phyloP scores from a whole-genome alignment of 2,329 filamentous ascomycete species.

The Cercospora nicotianae region DNA sequence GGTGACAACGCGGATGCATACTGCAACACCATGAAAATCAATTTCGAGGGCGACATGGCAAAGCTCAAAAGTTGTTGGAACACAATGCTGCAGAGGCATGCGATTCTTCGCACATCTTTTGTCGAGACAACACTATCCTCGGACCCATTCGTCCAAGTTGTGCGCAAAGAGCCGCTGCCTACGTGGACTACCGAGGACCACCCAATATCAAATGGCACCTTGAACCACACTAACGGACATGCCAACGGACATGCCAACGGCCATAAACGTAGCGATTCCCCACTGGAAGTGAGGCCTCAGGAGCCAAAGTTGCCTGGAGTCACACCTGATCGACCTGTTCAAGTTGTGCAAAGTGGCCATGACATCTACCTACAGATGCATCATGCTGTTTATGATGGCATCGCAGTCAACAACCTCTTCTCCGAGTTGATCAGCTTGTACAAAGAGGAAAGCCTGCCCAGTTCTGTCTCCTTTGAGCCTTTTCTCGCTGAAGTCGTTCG shows the following conservation, averaged over 20 bases:
- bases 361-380: slow-evolving; percentile 60
- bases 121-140: slow-evolving; percentile 60
- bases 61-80: slow-evolving; percentile 63
- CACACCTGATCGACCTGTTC: slow-evolving; percentile 16
- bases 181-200: slow-evolving; percentile 40
- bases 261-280: neutral
- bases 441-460: slow-evolving; percentile 48
- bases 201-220: neutral
- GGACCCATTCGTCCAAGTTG: slow-evolving; percentile 70
- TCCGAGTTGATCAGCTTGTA: slow-evolving; percentile 67
- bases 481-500: slow-evolving; percentile 64
- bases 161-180: slow-evolving; percentile 54
- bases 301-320: slow-evolving; percentile 12
- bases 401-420: slow-evolving; percentile 69
- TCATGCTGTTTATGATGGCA: slow-evolving; percentile 84
- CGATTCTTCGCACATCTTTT: slow-evolving; percentile 77
- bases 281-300: neutral
- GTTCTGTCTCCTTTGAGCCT: slow-evolving; percentile 57
- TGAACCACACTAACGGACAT: slow-evolving; percentile 1
- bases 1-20: slow-evolving; percentile 58
- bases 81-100: slow-evolving; percentile 64
- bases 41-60: slow-evolving; percentile 53
- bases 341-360: slow-evolving; percentile 13
- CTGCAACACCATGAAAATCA: slow-evolving; percentile 69
- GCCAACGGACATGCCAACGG: slow-evolving; percentile 10